Base-by-base conservation (phyloP, 768 basidiomycete species). In the Guyanaporus albipodus region DNA sequence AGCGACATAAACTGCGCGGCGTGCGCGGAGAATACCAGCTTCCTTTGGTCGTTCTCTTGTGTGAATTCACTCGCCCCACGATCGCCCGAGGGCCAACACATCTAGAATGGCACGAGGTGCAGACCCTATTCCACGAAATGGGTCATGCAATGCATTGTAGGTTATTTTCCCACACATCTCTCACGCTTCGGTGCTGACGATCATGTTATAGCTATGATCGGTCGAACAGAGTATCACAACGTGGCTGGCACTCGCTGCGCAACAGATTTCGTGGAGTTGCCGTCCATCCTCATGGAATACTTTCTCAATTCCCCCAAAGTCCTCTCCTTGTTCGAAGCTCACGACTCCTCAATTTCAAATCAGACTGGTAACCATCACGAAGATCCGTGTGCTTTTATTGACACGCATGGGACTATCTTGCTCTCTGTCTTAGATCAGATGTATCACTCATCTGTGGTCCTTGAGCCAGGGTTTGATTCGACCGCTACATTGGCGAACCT, bases 121-220 rank as follows among this genome's bases (percentile, higher is more conserved):
- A 87, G 62, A 98, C 95, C 2, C 71, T 98, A 19, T 96, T 93
- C 70, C 96, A 99, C 58, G 96, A 99, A 70, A 96, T 98, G 92
- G 96, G 96, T 1, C 96, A 99, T 69, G 96, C 96, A 10, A 92
- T 99, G 80, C 96, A 99, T 64, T 99, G 96, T 97, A 60, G 75
- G 92, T 75, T 14, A n/a, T 11, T 33, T 54, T 14, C 17, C 44
- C 31, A 17, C 22, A 24, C 27, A 32, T 41, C 22, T 34, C 37
- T 42, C 18, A 44, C 27, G 52, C 36, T 15, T 9, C 24, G 42
- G 28, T n/a, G 36, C 27, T 46, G 6, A 48, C 40, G 50, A 29
- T 46, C 44, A 38, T 48, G 35, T 24, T 22, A 11, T 56, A 98
- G 95, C 96, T 1, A 99, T 99, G 96, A 85, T 98, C 52, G 95